Base-by-base conservation (phyloP, 768 basidiomycete species). In the Gyrodon lividus region DNA sequence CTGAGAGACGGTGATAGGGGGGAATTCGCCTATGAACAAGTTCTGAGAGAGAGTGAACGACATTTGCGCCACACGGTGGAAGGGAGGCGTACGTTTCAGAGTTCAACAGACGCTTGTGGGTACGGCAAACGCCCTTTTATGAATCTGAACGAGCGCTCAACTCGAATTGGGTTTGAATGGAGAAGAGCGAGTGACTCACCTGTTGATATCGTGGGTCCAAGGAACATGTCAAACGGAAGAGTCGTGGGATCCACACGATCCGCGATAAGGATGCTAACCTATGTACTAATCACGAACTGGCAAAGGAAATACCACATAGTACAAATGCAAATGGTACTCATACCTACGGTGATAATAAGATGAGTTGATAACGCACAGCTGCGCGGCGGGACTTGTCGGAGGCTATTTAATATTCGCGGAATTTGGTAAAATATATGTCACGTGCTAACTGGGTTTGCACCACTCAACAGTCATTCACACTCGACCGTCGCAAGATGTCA, bases 401-500 rank as follows among this genome's bases (percentile, higher is more conserved):
- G n/a, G n/a, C n/a, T n/a, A n/a, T n/a, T n/a, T n/a, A n/a, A n/a
- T n/a, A n/a, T n/a, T n/a, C n/a, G n/a, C n/a, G n/a, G n/a, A n/a
- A n/a, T n/a, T n/a, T n/a, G n/a, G n/a, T n/a, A n/a, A n/a, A n/a
- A n/a, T n/a, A n/a, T n/a, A n/a, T 10, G 33, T 35, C n/a, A 14
- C 13, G 34, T 14, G n/a, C 4, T 13, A 35, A 28, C 28, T 28
- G 28, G 28, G 24, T 26, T 26, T 26, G 24, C 24, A 10, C 5
- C 28, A 9, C 10, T 9, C 31, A 17, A 17, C 3, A 6, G 23
- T 44, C 23, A 34, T 19, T 14, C 12, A n/a, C 16, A 35, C 24
- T 19, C 4, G 7, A 44, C n/a, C n/a, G n/a, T n/a, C n/a, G n/a
- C 17, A 31, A 24, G 30, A 93, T 94, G 92, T 78, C 91, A 14